Base-by-base conservation (phyloP, 768 basidiomycete genomes). In the Boletus pseudopeckii region DNA sequence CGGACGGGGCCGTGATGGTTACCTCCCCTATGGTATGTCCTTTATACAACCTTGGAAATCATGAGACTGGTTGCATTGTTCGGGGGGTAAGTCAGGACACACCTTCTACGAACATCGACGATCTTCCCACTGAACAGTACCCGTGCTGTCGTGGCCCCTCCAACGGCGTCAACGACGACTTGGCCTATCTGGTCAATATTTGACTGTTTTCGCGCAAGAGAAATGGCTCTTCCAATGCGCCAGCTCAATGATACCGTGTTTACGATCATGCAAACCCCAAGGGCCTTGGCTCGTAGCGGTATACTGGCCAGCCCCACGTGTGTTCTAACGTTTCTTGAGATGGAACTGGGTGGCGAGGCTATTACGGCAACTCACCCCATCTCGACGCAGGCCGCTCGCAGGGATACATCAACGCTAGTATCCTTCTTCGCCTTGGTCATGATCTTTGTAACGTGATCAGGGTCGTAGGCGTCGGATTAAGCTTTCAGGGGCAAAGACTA, bases 111-210 rank as follows among this genome's bases (percentile, higher is more conserved):
- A 43, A 83, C 80, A 48, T 81, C 76, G 22, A 80, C 60, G 24
- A 86, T 81, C 68, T 87, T 87, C 14, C 85, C 85, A 26, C 72
- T 64, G 63, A 86, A 86, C 24, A 86, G 60, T 8, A 63, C 75
- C 61, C 58, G 74, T 59, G 62, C 77, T 57, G 70, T 71, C 44
- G 58, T 58, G 22, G 52, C 0, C 0, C 74, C 74, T 0, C 73
- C 73, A 17, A 75, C 71, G 10, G 73, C 61, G n/a, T 69, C 66
- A 28, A 74, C 71, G 48, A 74, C 54, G 43, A 68, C 66, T 13
- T 64, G 60, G 1, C 72, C 73, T 7, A 75, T 70, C 45, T 63
- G 62, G 51, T 72, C 72, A 41, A 80, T 65, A 51, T 74, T 70
- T 46, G 74, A 80, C 45, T 69, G 71, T 65, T 77, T 77, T 43